phyloP scores from a whole-genome alignment of 2,329 filamentous ascomycete genomes.

The Chaetomium sp. region DNA sequence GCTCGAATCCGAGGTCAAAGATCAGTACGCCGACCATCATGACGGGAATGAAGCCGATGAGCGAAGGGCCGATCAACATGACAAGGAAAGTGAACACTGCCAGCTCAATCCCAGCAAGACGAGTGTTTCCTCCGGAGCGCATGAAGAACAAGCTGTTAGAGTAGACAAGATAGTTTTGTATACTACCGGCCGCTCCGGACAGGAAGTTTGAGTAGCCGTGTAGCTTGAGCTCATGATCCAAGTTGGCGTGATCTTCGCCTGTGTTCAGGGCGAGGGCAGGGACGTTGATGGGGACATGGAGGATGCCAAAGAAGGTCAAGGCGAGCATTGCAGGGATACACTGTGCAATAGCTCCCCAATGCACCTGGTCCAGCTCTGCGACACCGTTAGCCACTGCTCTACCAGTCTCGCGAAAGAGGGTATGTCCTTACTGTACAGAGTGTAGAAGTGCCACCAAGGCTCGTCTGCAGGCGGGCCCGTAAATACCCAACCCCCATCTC shows the following conservation, averaged over 20 bases:
- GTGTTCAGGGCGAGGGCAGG: slow-evolving; percentile 88
- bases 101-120: slow-evolving; percentile 82
- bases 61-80: slow-evolving; percentile 79
- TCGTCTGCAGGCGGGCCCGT: slow-evolving; percentile 79
- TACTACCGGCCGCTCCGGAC: slow-evolving; percentile 83
- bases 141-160: slow-evolving; percentile 98
- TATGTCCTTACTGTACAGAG: slow-evolving; percentile 74
- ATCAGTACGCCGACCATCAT: slow-evolving; percentile 97
- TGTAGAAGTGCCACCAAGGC: slow-evolving; percentile 98
- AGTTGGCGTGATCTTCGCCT: slow-evolving; percentile 87
- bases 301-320: slow-evolving; percentile 92
- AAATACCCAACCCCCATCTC: slow-evolving; percentile 86
- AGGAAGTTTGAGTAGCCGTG: slow-evolving; percentile 92
- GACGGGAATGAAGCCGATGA: slow-evolving; percentile 93
- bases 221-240: slow-evolving; percentile 87
- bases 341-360: slow-evolving; percentile 80
- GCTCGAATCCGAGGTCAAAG: slow-evolving; percentile 90
- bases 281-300: slow-evolving; percentile 98
- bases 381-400: slow-evolving; percentile 28
- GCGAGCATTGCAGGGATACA: slow-evolving; percentile 95
- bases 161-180: slow-evolving; percentile 96
- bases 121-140: slow-evolving; percentile 82
- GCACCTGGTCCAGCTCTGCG: slow-evolving; percentile 75
- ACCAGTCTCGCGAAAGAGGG: not conserved
- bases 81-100: slow-evolving; percentile 78